A percentile compares a stretch with the other conserved stretches of the same genome.
phyloP scores from a whole-genome alignment of 2,329 filamentous ascomycete genomes.

The Tolypocladium paradoxum region DNA sequence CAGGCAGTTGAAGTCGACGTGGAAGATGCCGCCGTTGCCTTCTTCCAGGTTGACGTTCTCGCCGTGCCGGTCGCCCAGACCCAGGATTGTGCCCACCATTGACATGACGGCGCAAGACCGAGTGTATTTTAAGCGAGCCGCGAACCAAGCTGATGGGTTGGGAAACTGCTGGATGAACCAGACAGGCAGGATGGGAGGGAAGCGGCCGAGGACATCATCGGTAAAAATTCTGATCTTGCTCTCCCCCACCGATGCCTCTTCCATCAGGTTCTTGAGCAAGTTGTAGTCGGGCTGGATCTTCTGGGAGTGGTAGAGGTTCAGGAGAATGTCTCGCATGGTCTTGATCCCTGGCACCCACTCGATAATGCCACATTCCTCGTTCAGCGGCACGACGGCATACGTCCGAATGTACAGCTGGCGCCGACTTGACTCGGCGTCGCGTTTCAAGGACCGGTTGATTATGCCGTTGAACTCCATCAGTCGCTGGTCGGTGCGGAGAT shows the following conservation, averaged over 20 bases:
- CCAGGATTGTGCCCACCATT: conserved; percentile 95
- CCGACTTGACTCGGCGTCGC: conserved; percentile 81
- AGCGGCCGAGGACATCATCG: conserved; percentile 50
- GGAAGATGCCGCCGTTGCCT: conserved; percentile 84
- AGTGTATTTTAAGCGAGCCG: conserved; percentile 78
- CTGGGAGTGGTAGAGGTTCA: conserved; percentile 66
- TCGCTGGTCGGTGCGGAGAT: conserved; percentile 91
- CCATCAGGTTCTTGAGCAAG: conserved; percentile 53
- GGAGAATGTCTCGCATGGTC: conserved; percentile 82
- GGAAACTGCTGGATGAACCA: conserved; percentile 97
- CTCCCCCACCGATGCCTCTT: conserved; percentile 46
- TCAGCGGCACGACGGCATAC: conserved; percentile 91
- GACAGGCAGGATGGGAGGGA: conserved; percentile 74
- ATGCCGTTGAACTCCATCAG: conserved; percentile 99
- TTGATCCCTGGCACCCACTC: conserved; percentile 98
- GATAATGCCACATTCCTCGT: conserved; percentile 94
- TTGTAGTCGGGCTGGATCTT: conserved; percentile 61
- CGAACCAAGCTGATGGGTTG: conserved; percentile 85
- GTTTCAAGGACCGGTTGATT: conserved; percentile 90
- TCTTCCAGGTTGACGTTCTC: conserved; percentile 96
- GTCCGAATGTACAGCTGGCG: conserved; percentile 92
- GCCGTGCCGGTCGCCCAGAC: conserved; percentile 86
- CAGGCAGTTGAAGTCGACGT: conserved; percentile 98
- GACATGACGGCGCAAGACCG: conserved; percentile 96
- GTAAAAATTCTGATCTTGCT: conserved; percentile 62